Evolutionary conservation across 306 rosid species (phyloP).

Genomic region (Mucuna pruriens): DNA sequence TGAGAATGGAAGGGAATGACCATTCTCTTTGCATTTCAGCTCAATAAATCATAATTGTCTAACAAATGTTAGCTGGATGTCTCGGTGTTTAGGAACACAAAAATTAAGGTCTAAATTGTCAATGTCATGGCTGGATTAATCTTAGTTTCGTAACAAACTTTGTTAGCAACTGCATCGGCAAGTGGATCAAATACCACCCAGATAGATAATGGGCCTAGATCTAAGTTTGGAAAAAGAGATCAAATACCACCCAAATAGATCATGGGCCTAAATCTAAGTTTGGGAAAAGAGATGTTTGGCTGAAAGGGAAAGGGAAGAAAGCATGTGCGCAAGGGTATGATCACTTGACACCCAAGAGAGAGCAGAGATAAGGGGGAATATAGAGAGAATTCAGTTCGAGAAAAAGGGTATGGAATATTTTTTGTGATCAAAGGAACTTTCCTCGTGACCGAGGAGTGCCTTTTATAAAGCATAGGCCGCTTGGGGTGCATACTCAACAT

Average conservation of each 20-base stretch:
- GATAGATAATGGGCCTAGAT: background rate
- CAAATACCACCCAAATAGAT: background rate
- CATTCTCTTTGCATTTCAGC: background rate
- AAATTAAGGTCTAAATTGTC: slow-evolving; percentile 23
- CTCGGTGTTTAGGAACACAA: background rate
- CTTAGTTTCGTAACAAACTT: too few species aligned
- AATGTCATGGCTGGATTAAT: slow-evolving; percentile 11
- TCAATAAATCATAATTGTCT: background rate
- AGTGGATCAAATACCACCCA: background rate
- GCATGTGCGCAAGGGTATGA: background rate
- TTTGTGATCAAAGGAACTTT: background rate
- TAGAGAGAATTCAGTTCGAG: background rate
- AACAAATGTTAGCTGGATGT: background rate
- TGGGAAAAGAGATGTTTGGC: background rate
- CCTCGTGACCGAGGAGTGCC: background rate
- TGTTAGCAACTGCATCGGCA: background rate
- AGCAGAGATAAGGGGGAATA: background rate
- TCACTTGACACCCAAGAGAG: background rate
- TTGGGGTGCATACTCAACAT: background rate
- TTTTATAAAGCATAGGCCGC: background rate
- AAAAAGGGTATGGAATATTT: background rate
- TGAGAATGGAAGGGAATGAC: slow-evolving; percentile 2
- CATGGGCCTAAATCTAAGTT: background rate
- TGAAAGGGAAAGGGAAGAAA: background rate
- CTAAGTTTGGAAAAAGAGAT: background rate